Conservation (phyloP, 345 rosid species). For the Citrus reticulata region DNA sequence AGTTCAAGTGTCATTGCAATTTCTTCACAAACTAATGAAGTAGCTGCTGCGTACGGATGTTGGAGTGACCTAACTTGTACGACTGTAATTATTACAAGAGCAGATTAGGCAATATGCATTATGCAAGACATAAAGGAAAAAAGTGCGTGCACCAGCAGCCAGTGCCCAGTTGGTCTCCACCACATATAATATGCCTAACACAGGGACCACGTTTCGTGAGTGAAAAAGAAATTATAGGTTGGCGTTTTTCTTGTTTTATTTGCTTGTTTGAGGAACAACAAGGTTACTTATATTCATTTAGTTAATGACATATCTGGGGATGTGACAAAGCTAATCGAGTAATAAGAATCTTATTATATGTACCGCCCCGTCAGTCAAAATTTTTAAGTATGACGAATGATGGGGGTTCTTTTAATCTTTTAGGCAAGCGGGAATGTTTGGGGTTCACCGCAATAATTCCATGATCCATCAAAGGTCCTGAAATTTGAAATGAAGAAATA, state of each 20-base stretch:
- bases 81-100: not conserved
- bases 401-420: too few species aligned
- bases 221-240: not conserved
- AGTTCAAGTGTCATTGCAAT: not conserved
- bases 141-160: not conserved
- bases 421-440: too few species aligned
- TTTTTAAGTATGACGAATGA: too few species aligned
- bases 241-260: not conserved
- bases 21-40: not conserved
- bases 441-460: not conserved
- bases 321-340: not conserved
- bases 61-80: not conserved
- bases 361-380: not conserved
- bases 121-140: too few species aligned
- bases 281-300: not conserved
- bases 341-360: not conserved
- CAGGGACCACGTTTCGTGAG: not conserved
- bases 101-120: too few species aligned
- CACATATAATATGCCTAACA: not conserved
- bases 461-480: not conserved
- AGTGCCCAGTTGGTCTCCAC: not conserved
- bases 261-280: not conserved
- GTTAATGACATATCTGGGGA: not conserved
- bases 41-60: not conserved
- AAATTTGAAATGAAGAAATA: too few species aligned